phyloP scores from a whole-genome alignment of 345 rosid species.

The Eucalyptus guilfoylei region DNA sequence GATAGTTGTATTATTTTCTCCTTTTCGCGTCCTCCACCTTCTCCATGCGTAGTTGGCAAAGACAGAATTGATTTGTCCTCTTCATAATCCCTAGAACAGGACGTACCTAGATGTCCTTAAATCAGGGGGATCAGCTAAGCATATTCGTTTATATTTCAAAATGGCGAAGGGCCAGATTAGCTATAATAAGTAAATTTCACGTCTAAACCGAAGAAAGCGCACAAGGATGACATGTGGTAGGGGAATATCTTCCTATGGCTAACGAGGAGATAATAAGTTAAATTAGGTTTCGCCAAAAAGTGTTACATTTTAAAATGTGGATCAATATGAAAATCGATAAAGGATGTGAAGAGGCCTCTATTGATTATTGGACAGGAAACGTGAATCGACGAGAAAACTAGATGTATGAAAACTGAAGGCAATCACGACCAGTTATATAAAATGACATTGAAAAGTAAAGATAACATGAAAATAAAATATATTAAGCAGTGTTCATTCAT shows the following conservation, averaged over 20 bases:
- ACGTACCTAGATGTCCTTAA: background rate
- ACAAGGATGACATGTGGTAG: background rate
- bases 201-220: background rate
- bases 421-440: background rate
- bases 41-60: background rate
- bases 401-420: background rate
- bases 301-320: background rate
- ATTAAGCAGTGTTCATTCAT: background rate
- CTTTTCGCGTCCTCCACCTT: background rate
- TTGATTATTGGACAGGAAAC: background rate
- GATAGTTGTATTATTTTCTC: background rate
- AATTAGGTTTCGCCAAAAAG: background rate
- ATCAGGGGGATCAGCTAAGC: background rate
- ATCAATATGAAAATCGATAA: background rate
- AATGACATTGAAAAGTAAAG: background rate
- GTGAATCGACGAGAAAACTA: background rate
- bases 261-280: background rate
- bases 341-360: background rate
- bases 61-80: background rate
- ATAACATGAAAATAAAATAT: background rate
- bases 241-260: background rate
- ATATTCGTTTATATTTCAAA: background rate
- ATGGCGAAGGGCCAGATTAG: background rate
- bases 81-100: background rate
- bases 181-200: background rate